Evolutionary conservation across 345 rosid species (phyloP).

Genomic region (Mangifera indica): DNA sequence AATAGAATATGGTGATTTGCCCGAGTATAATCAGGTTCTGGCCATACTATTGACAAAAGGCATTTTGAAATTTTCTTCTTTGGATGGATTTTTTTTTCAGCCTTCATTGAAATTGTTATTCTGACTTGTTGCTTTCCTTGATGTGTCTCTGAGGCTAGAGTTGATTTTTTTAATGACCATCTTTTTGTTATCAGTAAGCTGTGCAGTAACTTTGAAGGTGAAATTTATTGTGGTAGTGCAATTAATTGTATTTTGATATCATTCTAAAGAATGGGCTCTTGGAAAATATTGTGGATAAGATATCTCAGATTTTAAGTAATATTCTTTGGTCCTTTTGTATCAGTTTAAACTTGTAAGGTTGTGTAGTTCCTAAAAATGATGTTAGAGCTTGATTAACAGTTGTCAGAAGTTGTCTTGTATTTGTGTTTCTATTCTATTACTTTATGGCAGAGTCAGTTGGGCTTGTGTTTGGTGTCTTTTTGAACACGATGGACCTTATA

Average conservation of each 20-base stretch:
- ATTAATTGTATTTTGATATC: background rate
- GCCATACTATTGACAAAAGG: conserved; percentile 1
- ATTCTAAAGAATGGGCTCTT: background rate
- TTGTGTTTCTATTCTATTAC: no score
- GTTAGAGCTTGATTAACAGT: no score
- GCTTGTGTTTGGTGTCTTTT: no score
- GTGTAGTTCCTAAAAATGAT: background rate
- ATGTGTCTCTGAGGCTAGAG: background rate
- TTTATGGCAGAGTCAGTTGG: no score
- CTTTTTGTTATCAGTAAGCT: background rate
- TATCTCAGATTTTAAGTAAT: background rate
- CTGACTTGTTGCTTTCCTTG: background rate
- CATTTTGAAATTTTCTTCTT: conserved; percentile 1
- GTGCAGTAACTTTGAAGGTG: background rate
- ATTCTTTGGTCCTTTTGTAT: background rate
- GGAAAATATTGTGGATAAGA: background rate
- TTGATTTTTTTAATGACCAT: background rate
- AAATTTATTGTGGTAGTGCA: background rate
- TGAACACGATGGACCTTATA: no score
- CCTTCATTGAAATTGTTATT: background rate
- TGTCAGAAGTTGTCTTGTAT: no score
- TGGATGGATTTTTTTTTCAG: background rate
- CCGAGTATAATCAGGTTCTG: conserved; percentile 95
- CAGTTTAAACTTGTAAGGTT: background rate
- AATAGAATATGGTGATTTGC: conserved; percentile 86